A percentile compares a stretch with the other conserved stretches of the same genome.
phyloP scores from a whole-genome alignment of 306 rosid species.

The Erythrophleum fordii region DNA sequence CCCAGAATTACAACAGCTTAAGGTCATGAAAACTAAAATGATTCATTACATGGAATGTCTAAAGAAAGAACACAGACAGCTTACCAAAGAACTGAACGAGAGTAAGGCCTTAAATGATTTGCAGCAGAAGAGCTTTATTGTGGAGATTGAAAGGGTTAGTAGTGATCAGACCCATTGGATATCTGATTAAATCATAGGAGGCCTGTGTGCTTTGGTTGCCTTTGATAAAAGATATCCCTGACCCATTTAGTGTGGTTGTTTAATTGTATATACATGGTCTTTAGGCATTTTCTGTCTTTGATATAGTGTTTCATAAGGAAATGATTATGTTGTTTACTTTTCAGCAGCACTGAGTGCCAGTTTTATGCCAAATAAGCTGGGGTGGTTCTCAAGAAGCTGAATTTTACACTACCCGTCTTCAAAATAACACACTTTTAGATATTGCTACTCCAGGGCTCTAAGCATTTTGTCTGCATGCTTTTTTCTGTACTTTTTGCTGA shows the following conservation, averaged over 20 bases:
- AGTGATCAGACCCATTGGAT: background rate
- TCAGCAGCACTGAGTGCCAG: background rate
- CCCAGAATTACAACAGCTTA: background rate
- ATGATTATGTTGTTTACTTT: background rate
- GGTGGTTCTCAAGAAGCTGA: background rate
- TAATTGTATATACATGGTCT: background rate
- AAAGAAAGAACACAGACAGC: background rate
- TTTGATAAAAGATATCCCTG: too few relatives aligned
- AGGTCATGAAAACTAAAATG: background rate
- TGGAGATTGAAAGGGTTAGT: background rate
- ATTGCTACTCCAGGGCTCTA: background rate
- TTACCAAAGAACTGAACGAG: constrained; percentile 3
- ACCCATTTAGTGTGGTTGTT: background rate
- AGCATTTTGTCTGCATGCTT: background rate
- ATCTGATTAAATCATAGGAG: background rate
- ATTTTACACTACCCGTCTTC: background rate
- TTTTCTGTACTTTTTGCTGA: background rate
- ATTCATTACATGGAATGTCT: background rate
- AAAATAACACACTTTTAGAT: background rate
- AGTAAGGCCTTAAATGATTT: background rate
- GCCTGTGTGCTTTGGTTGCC: background rate
- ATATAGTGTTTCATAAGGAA: background rate
- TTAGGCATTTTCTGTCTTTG: background rate
- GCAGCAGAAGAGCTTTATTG: background rate
- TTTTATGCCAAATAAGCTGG: background rate